phyloP scores from a whole-genome alignment of 495 filamentous ascomycete genomes.

The Trichocladium uniseriatum region DNA sequence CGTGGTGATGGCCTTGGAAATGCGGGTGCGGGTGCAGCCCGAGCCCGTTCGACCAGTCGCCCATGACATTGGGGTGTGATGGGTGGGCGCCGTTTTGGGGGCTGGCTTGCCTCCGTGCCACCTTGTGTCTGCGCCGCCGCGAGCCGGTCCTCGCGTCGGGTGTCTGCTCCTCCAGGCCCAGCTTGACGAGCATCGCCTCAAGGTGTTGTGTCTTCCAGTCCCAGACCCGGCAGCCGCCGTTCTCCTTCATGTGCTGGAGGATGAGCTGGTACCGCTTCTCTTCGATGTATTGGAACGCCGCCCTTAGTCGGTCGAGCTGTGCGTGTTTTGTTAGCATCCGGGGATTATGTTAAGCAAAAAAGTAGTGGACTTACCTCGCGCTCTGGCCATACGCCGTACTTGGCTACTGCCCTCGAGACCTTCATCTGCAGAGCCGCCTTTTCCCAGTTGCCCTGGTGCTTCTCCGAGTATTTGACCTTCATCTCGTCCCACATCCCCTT shows the following conservation, averaged over 20 bases:
- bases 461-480: slow-evolving; percentile 35
- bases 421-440: slow-evolving; percentile 43
- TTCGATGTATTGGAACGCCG: slow-evolving; percentile 26
- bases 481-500: slow-evolving; percentile 47
- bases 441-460: slow-evolving; percentile 30
- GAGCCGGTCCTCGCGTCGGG: slow-evolving; percentile 24
- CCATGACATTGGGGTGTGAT: slow-evolving; percentile 9
- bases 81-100: slow-evolving; percentile 23
- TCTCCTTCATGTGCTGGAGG: slow-evolving; percentile 29
- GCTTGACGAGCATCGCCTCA: slow-evolving; percentile 30
- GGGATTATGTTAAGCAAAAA: no score
- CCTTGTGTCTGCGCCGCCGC: slow-evolving; percentile 27
- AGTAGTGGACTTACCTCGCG: slow-evolving; percentile 32
- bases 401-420: slow-evolving; percentile 37
- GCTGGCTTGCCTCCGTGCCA: slow-evolving; percentile 24
- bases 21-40: slow-evolving; percentile 16
- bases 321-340: slow-evolving; percentile 1
- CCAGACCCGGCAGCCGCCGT: slow-evolving; percentile 29
- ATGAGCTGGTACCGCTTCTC: slow-evolving; percentile 27
- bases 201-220: slow-evolving; percentile 32
- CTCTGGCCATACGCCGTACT: slow-evolving; percentile 36
- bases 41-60: slow-evolving; percentile 23
- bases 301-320: slow-evolving; percentile 23
- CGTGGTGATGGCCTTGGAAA: slow-evolving; percentile 14
- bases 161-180: slow-evolving; percentile 25